A percentile compares a stretch with the other conserved stretches of the same genome.
Evolutionary conservation across 2,329 filamentous ascomycete genomes (phyloP).

Genomic region (Aspergillus bombycis): DNA sequence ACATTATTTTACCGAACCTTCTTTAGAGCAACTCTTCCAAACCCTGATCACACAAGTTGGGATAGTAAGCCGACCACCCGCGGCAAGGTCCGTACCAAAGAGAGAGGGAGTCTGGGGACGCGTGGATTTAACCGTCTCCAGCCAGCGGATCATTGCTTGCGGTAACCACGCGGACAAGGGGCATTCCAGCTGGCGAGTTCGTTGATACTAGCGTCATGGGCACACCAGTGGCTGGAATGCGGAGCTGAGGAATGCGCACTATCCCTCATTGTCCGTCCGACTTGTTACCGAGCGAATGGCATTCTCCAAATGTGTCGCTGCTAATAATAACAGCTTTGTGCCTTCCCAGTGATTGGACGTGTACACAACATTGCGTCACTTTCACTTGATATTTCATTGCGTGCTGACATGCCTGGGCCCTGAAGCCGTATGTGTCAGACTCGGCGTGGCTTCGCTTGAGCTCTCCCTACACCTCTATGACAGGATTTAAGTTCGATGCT

Average conservation of each 20-base stretch:
- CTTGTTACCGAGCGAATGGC: not conserved
- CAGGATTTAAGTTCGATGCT: not conserved
- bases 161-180: not conserved
- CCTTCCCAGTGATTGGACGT: not conserved
- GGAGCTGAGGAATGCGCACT: constrained; percentile 1
- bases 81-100: not conserved
- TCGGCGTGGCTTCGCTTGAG: not conserved
- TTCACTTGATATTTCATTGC: not conserved
- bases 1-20: not conserved
- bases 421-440: not conserved
- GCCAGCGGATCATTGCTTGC: not conserved
- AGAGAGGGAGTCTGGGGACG: not conserved
- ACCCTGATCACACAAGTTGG: not conserved
- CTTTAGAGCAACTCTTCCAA: not conserved
- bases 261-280: not conserved
- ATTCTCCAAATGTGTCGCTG: not conserved
- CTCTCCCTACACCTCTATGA: not conserved
- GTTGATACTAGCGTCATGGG: not conserved
- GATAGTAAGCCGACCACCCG: not conserved
- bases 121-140: not conserved
- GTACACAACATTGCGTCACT: not conserved
- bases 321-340: not conserved
- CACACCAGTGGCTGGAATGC: constrained; percentile 5
- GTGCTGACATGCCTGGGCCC: not conserved
- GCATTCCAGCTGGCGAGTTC: not conserved